A percentile compares a stretch with the other conserved stretches of the same genome.
These are phyloP conservation scores for Pythium biforme DNA, from an alignment of 352 stramenopile species.

Conservation along the genomic window DNA sequence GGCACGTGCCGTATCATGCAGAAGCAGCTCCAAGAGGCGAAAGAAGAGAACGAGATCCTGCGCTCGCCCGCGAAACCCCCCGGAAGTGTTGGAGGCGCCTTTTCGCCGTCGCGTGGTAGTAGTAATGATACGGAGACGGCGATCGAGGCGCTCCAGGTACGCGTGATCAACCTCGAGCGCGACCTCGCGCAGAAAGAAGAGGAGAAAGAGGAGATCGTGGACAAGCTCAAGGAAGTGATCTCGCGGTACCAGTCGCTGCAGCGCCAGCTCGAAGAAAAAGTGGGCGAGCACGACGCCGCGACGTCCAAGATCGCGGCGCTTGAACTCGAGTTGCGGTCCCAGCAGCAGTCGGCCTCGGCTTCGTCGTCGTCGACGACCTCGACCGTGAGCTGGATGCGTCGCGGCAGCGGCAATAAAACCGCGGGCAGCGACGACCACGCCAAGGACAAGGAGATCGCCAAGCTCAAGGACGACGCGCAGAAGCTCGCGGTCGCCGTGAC, in stretches of 20 bases:
- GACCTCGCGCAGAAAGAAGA: constrained; percentile 41
- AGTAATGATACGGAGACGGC: constrained; percentile 5
- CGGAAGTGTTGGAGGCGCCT: neutral
- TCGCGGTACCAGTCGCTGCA: constrained; percentile 48
- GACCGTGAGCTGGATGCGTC: constrained; percentile 19
- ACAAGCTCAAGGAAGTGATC: constrained; percentile 54
- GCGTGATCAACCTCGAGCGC: constrained; percentile 33
- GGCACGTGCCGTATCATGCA: constrained; percentile 66
- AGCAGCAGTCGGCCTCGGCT: constrained; percentile 14
- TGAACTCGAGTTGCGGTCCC: constrained; percentile 46
- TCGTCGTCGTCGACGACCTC: constrained; percentile 15
- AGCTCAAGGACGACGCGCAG: constrained; percentile 36
- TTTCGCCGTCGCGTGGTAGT: neutral
- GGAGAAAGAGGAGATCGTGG: constrained; percentile 47
- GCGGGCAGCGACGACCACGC: constrained; percentile 20
- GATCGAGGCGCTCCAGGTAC: constrained; percentile 21
- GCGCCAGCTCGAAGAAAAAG: constrained; percentile 47
- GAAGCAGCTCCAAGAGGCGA: constrained; percentile 65
- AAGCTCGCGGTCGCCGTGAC: constrained; percentile 27
- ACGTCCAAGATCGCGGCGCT: constrained; percentile 52
- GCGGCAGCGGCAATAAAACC: constrained; percentile 18
- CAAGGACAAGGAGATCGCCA: constrained; percentile 32
- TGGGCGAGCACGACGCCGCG: constrained; percentile 45
- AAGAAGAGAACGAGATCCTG: constrained; percentile 51
- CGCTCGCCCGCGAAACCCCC: constrained; percentile 36